These are phyloP conservation scores for Multifurca ochricompacta DNA, from an alignment of 768 basidiomycete species.

Conservation along the genomic window DNA sequence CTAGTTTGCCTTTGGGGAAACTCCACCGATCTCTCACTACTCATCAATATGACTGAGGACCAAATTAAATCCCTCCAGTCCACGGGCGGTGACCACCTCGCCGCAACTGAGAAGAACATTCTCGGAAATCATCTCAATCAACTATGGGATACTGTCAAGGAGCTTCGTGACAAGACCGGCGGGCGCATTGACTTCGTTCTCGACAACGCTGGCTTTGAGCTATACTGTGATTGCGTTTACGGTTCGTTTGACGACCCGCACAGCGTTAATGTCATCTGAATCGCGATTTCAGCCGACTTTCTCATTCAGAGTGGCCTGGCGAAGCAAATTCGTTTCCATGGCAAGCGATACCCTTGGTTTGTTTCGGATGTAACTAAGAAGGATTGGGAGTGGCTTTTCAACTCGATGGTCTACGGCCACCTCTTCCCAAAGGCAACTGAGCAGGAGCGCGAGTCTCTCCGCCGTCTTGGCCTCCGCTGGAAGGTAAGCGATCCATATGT, in stretches of 20 bases:
- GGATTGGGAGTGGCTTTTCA: slow-evolving; percentile 91
- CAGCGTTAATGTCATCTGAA: neutral
- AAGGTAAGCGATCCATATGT: slow-evolving; percentile 45
- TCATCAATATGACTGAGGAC: slow-evolving; percentile 97
- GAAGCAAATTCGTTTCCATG: slow-evolving; percentile 83
- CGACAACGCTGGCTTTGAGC: slow-evolving; percentile 82
- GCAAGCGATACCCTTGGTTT: slow-evolving; percentile 94
- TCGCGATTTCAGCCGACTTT: slow-evolving; percentile 65
- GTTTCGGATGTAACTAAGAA: slow-evolving; percentile 89
- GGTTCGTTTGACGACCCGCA: slow-evolving; percentile 37
- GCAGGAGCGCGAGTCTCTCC: slow-evolving; percentile 70
- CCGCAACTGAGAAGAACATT: slow-evolving; percentile 94
- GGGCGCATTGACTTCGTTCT: slow-evolving; percentile 57
- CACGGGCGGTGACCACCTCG: slow-evolving; percentile 91
- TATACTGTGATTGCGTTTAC: slow-evolving; percentile 83
- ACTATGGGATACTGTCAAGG: slow-evolving; percentile 69
- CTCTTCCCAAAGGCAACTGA: slow-evolving; percentile 82
- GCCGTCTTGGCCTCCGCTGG: slow-evolving; percentile 78
- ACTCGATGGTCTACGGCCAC: slow-evolving; percentile 85
- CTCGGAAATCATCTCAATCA: slow-evolving; percentile 72
- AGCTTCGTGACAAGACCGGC: slow-evolving; percentile 33
- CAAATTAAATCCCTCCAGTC: slow-evolving; percentile 96
- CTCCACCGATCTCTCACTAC: slow-evolving; percentile 87
- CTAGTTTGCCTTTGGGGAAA: slow-evolving; percentile 96
- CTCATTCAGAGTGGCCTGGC: slow-evolving; percentile 86